These are phyloP conservation scores for Pyrenopolyporus hunteri DNA, from an alignment of 495 filamentous ascomycete genomes.

Conservation along the genomic window DNA sequence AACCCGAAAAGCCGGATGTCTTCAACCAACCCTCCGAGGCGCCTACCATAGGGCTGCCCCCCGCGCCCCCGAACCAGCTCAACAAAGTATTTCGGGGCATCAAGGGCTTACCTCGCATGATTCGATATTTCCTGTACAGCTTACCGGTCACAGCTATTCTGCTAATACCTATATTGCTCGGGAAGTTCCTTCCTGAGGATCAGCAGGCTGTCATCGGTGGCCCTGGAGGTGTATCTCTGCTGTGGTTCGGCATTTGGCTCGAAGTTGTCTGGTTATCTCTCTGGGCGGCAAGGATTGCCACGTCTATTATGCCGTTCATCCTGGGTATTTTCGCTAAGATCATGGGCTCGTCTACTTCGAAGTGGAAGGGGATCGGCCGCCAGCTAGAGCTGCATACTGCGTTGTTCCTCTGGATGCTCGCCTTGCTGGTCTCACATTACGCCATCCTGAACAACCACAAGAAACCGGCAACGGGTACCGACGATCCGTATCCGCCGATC, in stretches of 20 bases:
- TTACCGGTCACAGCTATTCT: slow-evolving; percentile 74
- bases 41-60: slow-evolving; percentile 56
- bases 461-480: slow-evolving; percentile 41
- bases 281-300: slow-evolving; percentile 81
- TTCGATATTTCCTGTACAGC: slow-evolving; percentile 90
- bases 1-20: slow-evolving; percentile 73
- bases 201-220: slow-evolving; percentile 56
- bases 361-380: slow-evolving; percentile 89
- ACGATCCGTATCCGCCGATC: slow-evolving; percentile 52
- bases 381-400: slow-evolving; percentile 86
- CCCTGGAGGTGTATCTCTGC: slow-evolving; percentile 76
- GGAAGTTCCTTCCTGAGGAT: slow-evolving; percentile 63
- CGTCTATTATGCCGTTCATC: slow-evolving; percentile 72
- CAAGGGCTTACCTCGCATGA: slow-evolving; percentile 74
- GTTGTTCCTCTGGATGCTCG: slow-evolving; percentile 92
- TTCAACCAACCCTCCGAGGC: slow-evolving; percentile 69
- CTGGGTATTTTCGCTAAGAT: slow-evolving; percentile 73
- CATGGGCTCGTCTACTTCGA: slow-evolving; percentile 81
- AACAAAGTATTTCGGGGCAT: slow-evolving; percentile 54
- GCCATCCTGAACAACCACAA: slow-evolving; percentile 81
- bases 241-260: slow-evolving; percentile 96
- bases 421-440: slow-evolving; percentile 73
- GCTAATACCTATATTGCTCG: slow-evolving; percentile 81
- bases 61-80: slow-evolving; percentile 58
- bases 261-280: slow-evolving; percentile 92